Evolutionary conservation across 2,329 filamentous ascomycete genomes (phyloP).

Genomic region (Fusarium pilosicola): DNA sequence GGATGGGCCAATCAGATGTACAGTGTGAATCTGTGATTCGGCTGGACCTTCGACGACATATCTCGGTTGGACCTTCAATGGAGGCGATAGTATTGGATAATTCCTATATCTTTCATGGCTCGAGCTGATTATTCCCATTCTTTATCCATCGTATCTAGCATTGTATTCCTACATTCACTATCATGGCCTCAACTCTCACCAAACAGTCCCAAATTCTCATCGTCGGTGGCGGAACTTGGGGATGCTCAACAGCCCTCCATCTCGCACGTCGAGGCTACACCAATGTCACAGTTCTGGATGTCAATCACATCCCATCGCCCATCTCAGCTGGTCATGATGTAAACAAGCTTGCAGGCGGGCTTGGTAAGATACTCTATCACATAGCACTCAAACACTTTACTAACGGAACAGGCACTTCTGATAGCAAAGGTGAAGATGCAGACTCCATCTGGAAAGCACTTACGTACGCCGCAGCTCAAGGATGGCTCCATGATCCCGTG

Average conservation of each 20-base stretch:
- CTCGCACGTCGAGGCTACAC: slow-evolving; percentile 26
- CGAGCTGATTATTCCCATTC: not conserved
- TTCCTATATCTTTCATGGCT: not conserved
- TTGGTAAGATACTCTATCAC: not conserved
- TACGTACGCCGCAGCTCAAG: slow-evolving; percentile 1
- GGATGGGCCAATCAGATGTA: not conserved
- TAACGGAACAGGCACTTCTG: not conserved
- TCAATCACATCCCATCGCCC: slow-evolving; percentile 20
- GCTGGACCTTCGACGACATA: slow-evolving; percentile 28
- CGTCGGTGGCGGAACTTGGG: slow-evolving; percentile 35
- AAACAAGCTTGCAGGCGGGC: slow-evolving; percentile 21
- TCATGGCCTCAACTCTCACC: slow-evolving; percentile 7
- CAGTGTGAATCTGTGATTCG: slow-evolving; percentile 3
- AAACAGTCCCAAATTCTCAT: slow-evolving; percentile 30
- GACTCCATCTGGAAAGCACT: slow-evolving; percentile 9
- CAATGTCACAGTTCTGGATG: slow-evolving; percentile 22
- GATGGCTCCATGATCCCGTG: slow-evolving; percentile 21
- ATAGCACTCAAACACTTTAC: fast-evolving
- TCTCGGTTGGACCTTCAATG: not conserved
- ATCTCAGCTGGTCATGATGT: slow-evolving; percentile 33
- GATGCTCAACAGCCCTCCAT: slow-evolving; percentile 31
- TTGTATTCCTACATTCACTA: fast-evolving
- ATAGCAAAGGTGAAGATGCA: slow-evolving; percentile 8
- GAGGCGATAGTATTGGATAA: not conserved
- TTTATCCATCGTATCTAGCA: not conserved